Percentiles rank a stretch among this genome's conserved stretches.
These are phyloP conservation scores for Xanthoceras sorbifolium DNA, from an alignment of 345 rosid genomes.

Conservation along the genomic window DNA sequence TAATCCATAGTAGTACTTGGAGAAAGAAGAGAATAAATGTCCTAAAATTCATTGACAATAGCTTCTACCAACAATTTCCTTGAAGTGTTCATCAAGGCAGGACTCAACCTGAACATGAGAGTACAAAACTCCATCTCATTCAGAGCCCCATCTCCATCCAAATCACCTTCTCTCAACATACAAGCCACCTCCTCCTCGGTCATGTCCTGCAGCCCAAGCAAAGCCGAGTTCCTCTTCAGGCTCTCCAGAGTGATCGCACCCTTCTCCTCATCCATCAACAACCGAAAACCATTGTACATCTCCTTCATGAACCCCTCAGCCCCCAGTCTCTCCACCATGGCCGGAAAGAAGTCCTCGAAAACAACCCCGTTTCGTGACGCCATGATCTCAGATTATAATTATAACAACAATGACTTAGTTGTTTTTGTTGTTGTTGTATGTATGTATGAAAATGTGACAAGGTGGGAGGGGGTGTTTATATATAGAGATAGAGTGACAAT, in stretches of 20 bases:
- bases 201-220: conserved; percentile 53
- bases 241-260: conserved; percentile 55
- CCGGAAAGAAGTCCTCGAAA: conserved; percentile 60
- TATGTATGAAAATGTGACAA: neutral
- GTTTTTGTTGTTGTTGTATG: neutral
- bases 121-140: conserved; percentile 58
- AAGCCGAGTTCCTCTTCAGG: conserved; percentile 44
- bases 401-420: no score
- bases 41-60: conserved; percentile 27
- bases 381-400: conserved; percentile 22
- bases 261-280: conserved; percentile 49
- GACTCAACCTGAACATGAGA: conserved; percentile 67
- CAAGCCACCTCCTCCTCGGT: conserved; percentile 46
- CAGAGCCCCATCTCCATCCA: conserved; percentile 59
- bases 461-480: conserved; percentile 16
- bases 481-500: neutral
- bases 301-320: conserved; percentile 62
- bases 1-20: neutral
- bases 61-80: conserved; percentile 40
- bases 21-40: neutral
- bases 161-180: conserved; percentile 62
- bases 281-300: conserved; percentile 50
- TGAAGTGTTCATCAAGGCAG: conserved; percentile 48
- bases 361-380: conserved; percentile 30
- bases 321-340: conserved; percentile 57